Base-by-base conservation (phyloP, 352 stramenopile species). In the Globisporangium polare region DNA sequence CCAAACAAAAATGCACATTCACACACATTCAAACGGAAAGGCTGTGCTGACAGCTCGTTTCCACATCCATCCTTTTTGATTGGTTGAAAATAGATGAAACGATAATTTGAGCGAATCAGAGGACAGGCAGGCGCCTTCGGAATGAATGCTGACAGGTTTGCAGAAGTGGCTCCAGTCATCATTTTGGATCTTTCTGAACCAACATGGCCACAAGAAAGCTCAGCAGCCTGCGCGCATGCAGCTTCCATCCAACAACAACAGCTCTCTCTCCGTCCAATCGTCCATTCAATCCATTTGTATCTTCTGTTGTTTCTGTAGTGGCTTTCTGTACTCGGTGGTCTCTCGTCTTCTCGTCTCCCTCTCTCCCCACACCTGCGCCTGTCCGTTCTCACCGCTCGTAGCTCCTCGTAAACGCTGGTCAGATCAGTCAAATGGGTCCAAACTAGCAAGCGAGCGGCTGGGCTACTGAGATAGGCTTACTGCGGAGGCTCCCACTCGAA, bases 401-500 rank as follows among this genome's bases (percentile, higher is more conserved):
- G 49, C 29, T 56, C 53, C 24, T 60, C 24, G 6, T 27, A 8
- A 24, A 13, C 15, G 43, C 13, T 43, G 37, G 22, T 39, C 39
- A 47, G 35, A 49, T 51, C 29, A 2, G 29, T 35, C 35, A 43
- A 18, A 6, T 43, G 37, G 24, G 15, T 50, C 24, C 22, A 58
- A 22, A 58, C 22, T 15, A 29, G 27, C 27, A 26, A 15, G 27
- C 47, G 15, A n/a, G n/a, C n/a, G n/a, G 13, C 6, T 24, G 5
- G 10, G 45, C 53, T 46, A 58, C 39, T 50, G 24, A n/a, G n/a
- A n/a, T n/a, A n/a, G 5, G 20, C 33, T 33, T 55, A 35, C 72
- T 88, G 78, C 43, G 83, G 82, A 13, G 89, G 90, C 39, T 89
- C 91, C 96, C 96, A 99, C 78, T 99, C 95, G 73, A 99, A 99